These are phyloP conservation scores for Colletotrichum filicis DNA, from an alignment of 2,329 filamentous ascomycete species.

Conservation along the genomic window DNA sequence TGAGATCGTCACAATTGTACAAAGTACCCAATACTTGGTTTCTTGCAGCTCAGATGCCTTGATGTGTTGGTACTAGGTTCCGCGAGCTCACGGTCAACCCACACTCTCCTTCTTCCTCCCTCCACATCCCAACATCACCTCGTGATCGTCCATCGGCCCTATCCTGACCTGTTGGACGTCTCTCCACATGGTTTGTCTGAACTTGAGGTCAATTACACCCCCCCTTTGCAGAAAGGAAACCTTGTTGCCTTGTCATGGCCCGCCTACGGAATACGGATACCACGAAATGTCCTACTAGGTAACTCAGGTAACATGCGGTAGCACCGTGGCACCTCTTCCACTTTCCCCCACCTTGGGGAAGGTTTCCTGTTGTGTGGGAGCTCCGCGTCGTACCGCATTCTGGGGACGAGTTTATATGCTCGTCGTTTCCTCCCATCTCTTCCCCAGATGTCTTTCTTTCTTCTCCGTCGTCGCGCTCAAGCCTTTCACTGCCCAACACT, in stretches of 20 bases:
- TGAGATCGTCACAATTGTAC: neutral
- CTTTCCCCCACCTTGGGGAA: constrained; percentile 6
- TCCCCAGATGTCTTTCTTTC: neutral
- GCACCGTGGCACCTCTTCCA: neutral
- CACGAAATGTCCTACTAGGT: neutral
- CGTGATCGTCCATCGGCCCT: constrained; percentile 27
- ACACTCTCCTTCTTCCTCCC: neutral
- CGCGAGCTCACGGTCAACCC: neutral
- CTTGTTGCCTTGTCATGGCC: constrained; percentile 2
- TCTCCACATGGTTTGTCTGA: constrained; percentile 29
- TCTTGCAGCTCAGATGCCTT: neutral
- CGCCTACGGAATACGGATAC: neutral
- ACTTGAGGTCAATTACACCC: constrained; percentile 1
- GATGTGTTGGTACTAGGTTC: neutral
- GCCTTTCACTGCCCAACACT: neutral
- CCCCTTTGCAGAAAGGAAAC: neutral
- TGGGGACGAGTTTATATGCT: constrained; percentile 26
- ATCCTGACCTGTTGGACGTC: constrained; percentile 5
- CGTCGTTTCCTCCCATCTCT: constrained; percentile 18
- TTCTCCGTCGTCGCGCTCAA: constrained; percentile 15
- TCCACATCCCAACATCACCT: neutral
- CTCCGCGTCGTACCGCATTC: constrained; percentile 10
- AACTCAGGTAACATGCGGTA: neutral
- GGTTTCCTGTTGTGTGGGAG: constrained; percentile 8
- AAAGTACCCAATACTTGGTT: neutral